Evolutionary conservation across 1,284 basidiomycete species (phyloP).

Genomic region (Boletus mariae): DNA sequence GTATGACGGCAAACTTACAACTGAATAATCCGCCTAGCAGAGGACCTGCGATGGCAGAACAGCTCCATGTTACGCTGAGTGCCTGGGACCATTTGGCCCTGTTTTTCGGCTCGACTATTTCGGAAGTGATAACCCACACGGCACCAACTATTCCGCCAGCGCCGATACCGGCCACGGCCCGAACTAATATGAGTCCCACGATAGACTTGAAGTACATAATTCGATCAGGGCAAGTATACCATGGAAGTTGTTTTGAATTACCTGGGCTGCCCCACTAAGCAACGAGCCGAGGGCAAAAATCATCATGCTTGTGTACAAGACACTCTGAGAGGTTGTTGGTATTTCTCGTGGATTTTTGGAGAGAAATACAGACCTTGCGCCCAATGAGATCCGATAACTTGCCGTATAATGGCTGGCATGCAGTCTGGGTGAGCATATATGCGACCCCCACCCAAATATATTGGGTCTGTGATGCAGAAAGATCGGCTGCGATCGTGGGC

Average conservation of each 20-base stretch:
- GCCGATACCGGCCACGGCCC: slow-evolving; percentile 66
- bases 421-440: slow-evolving; percentile 80
- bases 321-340: slow-evolving; percentile 39
- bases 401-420: slow-evolving; percentile 76
- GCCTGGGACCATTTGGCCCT: slow-evolving; percentile 81
- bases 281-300: slow-evolving; percentile 70
- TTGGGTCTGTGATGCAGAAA: slow-evolving; percentile 59
- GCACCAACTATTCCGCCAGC: slow-evolving; percentile 78
- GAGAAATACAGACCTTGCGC: slow-evolving; percentile 51
- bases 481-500: slow-evolving; percentile 68
- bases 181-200: slow-evolving; percentile 51
- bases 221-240: slow-evolving; percentile 14
- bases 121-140: slow-evolving; percentile 79
- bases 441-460: slow-evolving; percentile 83
- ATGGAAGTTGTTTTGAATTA: slow-evolving; percentile 29
- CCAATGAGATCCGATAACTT: slow-evolving; percentile 73
- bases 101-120: slow-evolving; percentile 64
- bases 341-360: slow-evolving; percentile 1
- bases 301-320: slow-evolving; percentile 65
- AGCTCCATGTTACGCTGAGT: slow-evolving; percentile 77
- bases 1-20: slow-evolving; percentile 42
- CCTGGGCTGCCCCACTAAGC: slow-evolving; percentile 67
- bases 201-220: slow-evolving; percentile 46
- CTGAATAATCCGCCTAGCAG: slow-evolving; percentile 76
- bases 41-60: slow-evolving; percentile 76